A percentile compares a stretch with the other conserved stretches of the same genome.
Conservation (phyloP, 345 rosid species). For the Citrus reticulata region DNA sequence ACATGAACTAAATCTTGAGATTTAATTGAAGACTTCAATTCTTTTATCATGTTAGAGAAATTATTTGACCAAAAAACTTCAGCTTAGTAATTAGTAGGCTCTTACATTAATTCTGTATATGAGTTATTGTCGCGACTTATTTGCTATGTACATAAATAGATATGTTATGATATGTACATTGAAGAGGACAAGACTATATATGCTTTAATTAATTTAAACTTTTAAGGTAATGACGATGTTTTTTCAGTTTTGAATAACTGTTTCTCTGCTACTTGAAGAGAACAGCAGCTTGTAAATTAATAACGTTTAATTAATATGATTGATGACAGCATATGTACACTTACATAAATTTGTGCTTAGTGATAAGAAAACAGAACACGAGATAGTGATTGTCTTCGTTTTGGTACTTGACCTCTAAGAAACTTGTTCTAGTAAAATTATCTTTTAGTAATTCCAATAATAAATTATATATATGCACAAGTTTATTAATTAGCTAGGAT, state of each 20-base stretch:
- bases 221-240: no score
- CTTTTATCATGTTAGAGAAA: no score
- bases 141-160: no score
- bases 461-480: no score
- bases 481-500: neutral
- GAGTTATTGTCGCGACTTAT: neutral
- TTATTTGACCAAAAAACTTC: no score
- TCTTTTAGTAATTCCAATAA: neutral
- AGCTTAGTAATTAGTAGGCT: no score
- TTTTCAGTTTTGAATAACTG: no score
- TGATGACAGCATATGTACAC: neutral
- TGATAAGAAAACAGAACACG: neutral
- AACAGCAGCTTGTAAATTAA: neutral
- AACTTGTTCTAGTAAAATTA: neutral
- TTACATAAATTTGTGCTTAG: no score
- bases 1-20: no score
- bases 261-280: no score
- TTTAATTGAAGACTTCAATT: no score
- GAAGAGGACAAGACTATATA: neutral
- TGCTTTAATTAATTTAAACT: no score
- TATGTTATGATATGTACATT: neutral
- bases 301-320: neutral
- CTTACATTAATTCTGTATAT: neutral
- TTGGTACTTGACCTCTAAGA: neutral
- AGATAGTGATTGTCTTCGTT: neutral